Evolutionary conservation across 805 yeast genomes (phyloP).

Genomic region (Kodamaea fukazawae): DNA sequence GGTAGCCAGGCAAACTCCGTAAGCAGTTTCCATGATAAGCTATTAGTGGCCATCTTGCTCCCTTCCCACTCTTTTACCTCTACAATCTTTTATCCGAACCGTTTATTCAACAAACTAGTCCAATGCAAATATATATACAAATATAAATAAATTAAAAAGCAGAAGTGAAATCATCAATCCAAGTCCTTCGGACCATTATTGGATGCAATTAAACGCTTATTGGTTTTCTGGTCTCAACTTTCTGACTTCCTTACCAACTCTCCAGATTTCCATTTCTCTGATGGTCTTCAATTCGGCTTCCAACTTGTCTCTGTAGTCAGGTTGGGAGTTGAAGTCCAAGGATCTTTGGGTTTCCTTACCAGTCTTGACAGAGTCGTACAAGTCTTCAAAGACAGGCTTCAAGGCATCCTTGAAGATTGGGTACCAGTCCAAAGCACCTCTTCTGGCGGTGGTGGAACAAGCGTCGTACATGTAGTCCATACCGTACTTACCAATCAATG

Average conservation of each 20-base stretch:
- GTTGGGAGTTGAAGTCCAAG: conserved; percentile 95
- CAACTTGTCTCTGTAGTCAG: conserved; percentile 95
- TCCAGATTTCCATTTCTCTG: conserved; percentile 99
- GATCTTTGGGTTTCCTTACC: conserved; percentile 98
- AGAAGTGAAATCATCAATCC: conserved; percentile 16
- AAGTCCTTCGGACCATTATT: conserved; percentile 42
- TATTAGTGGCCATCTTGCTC: no score
- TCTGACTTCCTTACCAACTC: conserved; percentile 99
- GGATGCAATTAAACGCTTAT: conserved; percentile 37
- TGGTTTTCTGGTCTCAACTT: conserved; percentile 99
- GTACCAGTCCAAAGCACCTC: conserved; percentile 99
- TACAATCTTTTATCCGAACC: conserved; percentile 3
- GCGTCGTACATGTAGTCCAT: conserved; percentile 99
- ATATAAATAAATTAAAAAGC: conserved; percentile 10
- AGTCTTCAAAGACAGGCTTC: conserved; percentile 96
- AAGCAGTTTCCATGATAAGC: no score
- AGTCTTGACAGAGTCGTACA: conserved; percentile 91
- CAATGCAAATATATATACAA: conserved; percentile 25
- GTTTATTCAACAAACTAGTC: conserved; percentile 48
- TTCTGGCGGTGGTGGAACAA: conserved; percentile 99
- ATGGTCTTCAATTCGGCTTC: conserved; percentile 90
- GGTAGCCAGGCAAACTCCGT: no score
- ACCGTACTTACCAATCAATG: conserved; percentile 98
- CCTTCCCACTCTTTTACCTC: no score
- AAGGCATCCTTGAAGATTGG: conserved; percentile 98